A percentile compares a stretch with the other conserved stretches of the same genome.
Evolutionary conservation across 148 eudicot genomes (phyloP).

Genomic region (Silene latifolia): DNA sequence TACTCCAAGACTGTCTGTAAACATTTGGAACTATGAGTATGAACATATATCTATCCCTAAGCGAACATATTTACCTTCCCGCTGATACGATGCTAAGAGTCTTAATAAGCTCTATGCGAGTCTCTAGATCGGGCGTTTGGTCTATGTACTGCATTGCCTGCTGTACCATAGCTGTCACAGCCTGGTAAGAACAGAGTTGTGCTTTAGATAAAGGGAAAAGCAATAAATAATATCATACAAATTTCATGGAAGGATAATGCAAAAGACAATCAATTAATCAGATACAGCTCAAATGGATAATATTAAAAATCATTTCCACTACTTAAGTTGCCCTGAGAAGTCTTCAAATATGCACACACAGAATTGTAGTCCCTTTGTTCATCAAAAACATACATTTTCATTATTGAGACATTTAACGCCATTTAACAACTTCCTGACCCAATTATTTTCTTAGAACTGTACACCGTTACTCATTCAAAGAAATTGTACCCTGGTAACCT

Average conservation of each 20-base stretch:
- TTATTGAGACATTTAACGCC: neutral
- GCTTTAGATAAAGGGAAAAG: slow-evolving; percentile 3
- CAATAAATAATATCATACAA: neutral
- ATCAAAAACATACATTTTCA: neutral
- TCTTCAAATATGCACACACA: neutral
- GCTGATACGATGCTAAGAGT: slow-evolving; percentile 86
- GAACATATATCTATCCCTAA: neutral
- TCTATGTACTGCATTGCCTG: slow-evolving; percentile 90
- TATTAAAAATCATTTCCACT: no score
- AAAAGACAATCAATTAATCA: neutral
- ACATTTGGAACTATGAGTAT: neutral
- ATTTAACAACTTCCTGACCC: neutral
- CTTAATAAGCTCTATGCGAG: slow-evolving; percentile 82
- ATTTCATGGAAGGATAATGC: neutral
- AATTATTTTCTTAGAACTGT: neutral
- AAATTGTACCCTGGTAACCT: neutral
- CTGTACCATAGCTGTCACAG: slow-evolving; percentile 91
- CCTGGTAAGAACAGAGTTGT: slow-evolving; percentile 35
- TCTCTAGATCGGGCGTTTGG: slow-evolving; percentile 84
- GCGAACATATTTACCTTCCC: slow-evolving; percentile 59
- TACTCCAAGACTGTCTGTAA: neutral
- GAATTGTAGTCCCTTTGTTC: neutral
- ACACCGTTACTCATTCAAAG: neutral
- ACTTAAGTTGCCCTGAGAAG: neutral
- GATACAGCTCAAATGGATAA: neutral